A percentile compares a stretch with the other conserved stretches of the same genome.
Conservation (phyloP, 495 filamentous ascomycete species). For the Penicillium samsonianum region DNA sequence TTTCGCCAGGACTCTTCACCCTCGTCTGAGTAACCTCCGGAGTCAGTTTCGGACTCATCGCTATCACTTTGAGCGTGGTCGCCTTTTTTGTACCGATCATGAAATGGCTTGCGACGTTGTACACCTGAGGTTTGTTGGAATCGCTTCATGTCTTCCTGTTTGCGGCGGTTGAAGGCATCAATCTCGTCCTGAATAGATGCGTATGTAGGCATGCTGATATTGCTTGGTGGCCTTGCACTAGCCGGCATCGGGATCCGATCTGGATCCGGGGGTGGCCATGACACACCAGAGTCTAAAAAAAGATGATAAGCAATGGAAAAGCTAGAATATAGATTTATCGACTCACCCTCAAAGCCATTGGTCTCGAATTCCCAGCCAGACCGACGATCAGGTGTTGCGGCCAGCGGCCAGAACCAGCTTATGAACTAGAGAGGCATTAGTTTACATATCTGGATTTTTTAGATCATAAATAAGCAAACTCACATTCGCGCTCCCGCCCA, state of each 20-base stretch:
- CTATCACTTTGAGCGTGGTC: conserved; percentile 33
- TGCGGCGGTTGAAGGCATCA: conserved; percentile 57
- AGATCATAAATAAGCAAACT: conserved; percentile 4
- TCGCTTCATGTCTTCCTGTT: conserved; percentile 55
- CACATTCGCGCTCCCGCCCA: conserved; percentile 63
- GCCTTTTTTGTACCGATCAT: conserved; percentile 42
- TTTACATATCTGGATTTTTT: neutral
- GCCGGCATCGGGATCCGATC: conserved; percentile 66
- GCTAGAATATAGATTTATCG: neutral
- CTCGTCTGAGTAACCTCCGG: conserved; percentile 39
- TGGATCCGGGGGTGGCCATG: conserved; percentile 92
- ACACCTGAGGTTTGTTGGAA: conserved; percentile 28
- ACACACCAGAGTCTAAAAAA: conserved; percentile 43
- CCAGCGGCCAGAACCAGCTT: conserved; percentile 66
- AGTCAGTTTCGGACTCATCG: conserved; percentile 28
- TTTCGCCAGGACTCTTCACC: conserved; percentile 76
- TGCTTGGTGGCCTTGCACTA: conserved; percentile 31
- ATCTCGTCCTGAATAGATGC: conserved; percentile 49
- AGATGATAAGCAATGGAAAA: neutral
- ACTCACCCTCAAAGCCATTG: conserved; percentile 82
- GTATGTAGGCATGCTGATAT: conserved; percentile 27
- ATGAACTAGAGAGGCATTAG: conserved; percentile 39
- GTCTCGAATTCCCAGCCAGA: conserved; percentile 70
- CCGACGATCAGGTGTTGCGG: conserved; percentile 53
- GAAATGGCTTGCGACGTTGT: conserved; percentile 53